These are phyloP conservation scores for Kwoniella dejecticola DNA, from an alignment of 768 basidiomycete species.

Conservation along the genomic window DNA sequence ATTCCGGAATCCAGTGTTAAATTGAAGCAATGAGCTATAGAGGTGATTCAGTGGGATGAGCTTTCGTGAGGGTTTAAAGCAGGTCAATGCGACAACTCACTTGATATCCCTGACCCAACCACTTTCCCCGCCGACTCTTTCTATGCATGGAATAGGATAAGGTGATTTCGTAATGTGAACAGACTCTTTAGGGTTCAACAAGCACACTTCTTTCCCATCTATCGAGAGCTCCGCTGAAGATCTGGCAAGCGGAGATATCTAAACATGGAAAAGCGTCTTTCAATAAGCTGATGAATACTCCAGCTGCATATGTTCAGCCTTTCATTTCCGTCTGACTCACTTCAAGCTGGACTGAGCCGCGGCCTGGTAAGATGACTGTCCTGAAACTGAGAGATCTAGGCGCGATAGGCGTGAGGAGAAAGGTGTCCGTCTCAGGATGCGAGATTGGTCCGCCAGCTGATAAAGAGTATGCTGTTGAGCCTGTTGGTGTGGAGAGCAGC, in stretches of 20 bases:
- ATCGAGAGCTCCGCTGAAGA: constrained; percentile 87
- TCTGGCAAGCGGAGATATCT: constrained; percentile 84
- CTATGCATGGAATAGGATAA: constrained; percentile 91
- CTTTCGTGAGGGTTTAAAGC: too few relatives aligned
- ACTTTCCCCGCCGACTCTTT: constrained; percentile 64
- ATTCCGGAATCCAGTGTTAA: constrained; percentile 81
- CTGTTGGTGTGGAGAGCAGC: constrained; percentile 92
- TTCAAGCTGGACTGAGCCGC: constrained; percentile 54
- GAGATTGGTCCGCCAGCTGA: constrained; percentile 96
- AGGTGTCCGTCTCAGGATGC: constrained; percentile 83
- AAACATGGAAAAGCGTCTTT: neutral
- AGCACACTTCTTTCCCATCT: constrained; percentile 84
- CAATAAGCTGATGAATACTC: neutral
- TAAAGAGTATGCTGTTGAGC: constrained; percentile 93
- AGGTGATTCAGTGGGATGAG: too few relatives aligned
- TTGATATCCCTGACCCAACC: constrained; percentile 97
- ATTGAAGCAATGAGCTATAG: constrained; percentile 76
- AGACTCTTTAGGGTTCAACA: constrained; percentile 79
- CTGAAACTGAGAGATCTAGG: constrained; percentile 89
- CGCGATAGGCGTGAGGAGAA: constrained; percentile 93
- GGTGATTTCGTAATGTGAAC: constrained; percentile 81
- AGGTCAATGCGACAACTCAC: constrained; percentile 27
- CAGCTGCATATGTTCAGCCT: too few relatives aligned
- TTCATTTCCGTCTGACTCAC: too few relatives aligned
- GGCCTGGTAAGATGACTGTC: constrained; percentile 78